Conservation (phyloP, 108 stramenopile genomes). For the Cyclostephanos invisitatus region DNA sequence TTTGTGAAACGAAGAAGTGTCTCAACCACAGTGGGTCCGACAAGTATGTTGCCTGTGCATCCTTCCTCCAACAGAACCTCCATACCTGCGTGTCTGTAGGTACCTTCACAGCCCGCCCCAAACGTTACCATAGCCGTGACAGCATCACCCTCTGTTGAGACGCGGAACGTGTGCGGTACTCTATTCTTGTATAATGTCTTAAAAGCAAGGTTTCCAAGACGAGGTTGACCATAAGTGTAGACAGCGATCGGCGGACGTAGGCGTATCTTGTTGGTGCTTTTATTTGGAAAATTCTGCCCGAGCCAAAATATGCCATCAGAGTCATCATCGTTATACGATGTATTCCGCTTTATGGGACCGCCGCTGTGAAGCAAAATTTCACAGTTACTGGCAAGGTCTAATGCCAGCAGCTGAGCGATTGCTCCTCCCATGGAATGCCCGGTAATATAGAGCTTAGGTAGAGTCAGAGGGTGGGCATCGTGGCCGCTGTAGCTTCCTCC, state of each 20-base stretch:
- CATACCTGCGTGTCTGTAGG: slow-evolving; percentile 78
- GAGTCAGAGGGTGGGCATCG: slow-evolving; percentile 53
- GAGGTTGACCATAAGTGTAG: slow-evolving; percentile 72
- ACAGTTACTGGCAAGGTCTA: slow-evolving; percentile 80
- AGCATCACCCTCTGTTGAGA: slow-evolving; percentile 78
- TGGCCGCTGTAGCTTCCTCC: slow-evolving; percentile 20
- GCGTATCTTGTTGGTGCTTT: slow-evolving; percentile 32
- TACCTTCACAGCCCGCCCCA: slow-evolving; percentile 54
- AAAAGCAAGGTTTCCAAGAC: slow-evolving; percentile 58
- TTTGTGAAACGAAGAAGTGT: slow-evolving; percentile 78
- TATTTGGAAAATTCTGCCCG: slow-evolving; percentile 17
- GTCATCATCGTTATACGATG: slow-evolving; percentile 26
- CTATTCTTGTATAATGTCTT: slow-evolving; percentile 69
- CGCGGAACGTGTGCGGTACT: slow-evolving; percentile 78
- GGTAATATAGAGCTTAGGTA: slow-evolving; percentile 80
- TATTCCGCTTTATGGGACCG: slow-evolving; percentile 15
- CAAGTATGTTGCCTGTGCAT: slow-evolving; percentile 76
- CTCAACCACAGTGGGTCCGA: slow-evolving; percentile 84
- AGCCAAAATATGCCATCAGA: slow-evolving; percentile 18
- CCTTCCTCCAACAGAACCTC: slow-evolving; percentile 81
- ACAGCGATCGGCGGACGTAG: slow-evolving; percentile 77
- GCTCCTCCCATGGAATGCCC: slow-evolving; percentile 78
- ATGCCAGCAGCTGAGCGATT: slow-evolving; percentile 70
- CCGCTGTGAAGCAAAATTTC: slow-evolving; percentile 50
- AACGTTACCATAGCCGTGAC: slow-evolving; percentile 66